Evolutionary conservation across 2,329 filamentous ascomycete genomes (phyloP).

Genomic region (Botrytis squamosa): DNA sequence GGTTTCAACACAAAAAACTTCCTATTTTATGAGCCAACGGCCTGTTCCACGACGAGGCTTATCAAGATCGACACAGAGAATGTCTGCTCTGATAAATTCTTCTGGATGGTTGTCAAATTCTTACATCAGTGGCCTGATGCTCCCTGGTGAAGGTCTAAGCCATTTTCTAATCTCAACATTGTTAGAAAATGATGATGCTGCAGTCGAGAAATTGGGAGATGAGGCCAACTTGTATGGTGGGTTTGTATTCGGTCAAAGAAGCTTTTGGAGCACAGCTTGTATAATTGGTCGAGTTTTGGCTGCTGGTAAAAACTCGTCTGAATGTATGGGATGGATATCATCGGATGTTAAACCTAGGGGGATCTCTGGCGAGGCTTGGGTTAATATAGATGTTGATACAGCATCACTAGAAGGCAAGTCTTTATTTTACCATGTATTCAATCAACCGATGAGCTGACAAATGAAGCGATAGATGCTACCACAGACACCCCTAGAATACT

Average conservation of each 20-base stretch:
- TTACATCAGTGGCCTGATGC: constrained; percentile 63
- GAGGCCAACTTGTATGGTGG: constrained; percentile 63
- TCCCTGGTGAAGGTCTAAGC: constrained; percentile 61
- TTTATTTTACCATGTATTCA: background rate
- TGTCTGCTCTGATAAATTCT: constrained; percentile 57
- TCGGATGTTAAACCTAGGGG: constrained; percentile 56
- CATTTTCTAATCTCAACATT: constrained; percentile 66
- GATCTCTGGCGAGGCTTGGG: constrained; percentile 53
- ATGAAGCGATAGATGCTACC: constrained; percentile 49
- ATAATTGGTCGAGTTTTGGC: constrained; percentile 64
- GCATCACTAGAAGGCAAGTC: constrained; percentile 39
- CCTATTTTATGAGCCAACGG: constrained; percentile 36
- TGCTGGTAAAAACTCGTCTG: constrained; percentile 58
- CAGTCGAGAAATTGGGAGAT: constrained; percentile 56
- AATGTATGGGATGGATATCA: constrained; percentile 69
- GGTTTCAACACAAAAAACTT: constrained; percentile 34
- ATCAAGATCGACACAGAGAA: constrained; percentile 32
- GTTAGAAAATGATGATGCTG: constrained; percentile 62
- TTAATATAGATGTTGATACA: constrained; percentile 56
- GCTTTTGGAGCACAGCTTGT: constrained; percentile 68
- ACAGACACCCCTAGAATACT: constrained; percentile 59
- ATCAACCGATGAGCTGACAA: constrained; percentile 9
- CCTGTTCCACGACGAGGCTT: constrained; percentile 26
- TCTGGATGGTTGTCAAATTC: constrained; percentile 68
- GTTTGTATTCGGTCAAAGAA: constrained; percentile 62